phyloP scores from a whole-genome alignment of 2,329 filamentous ascomycete species.

The Plectosphaerella plurivora region DNA sequence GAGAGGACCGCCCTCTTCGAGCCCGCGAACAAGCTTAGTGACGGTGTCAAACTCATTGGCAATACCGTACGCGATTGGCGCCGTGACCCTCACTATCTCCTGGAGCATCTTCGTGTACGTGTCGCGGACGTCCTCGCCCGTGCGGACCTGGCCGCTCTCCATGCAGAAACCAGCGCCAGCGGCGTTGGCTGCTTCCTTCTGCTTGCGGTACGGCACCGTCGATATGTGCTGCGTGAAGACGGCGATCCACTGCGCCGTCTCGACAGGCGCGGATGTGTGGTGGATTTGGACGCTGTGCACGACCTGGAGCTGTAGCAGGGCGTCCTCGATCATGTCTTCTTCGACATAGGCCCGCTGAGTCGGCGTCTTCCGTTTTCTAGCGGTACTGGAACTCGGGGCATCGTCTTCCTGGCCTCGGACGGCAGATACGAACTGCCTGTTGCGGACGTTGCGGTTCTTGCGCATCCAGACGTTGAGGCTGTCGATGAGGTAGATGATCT shows the following conservation, averaged over 20 bases:
- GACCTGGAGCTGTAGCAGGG: constrained; percentile 66
- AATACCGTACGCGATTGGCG: constrained; percentile 68
- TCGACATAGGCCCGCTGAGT: constrained; percentile 48
- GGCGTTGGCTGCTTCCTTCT: constrained; percentile 40
- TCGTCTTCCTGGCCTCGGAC: constrained; percentile 44
- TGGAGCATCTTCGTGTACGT: constrained; percentile 74
- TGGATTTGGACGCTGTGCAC: constrained; percentile 63
- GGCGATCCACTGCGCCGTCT: constrained; percentile 69
- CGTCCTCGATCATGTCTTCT: constrained; percentile 66
- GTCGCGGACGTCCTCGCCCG: constrained; percentile 60
- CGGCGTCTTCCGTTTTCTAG: constrained; percentile 34
- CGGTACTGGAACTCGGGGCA: background rate
- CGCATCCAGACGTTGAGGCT: constrained; percentile 62
- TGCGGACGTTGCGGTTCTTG: constrained; percentile 63
- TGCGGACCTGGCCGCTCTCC: constrained; percentile 70
- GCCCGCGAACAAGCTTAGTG: constrained; percentile 50
- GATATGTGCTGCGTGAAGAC: constrained; percentile 76
- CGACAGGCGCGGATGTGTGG: constrained; percentile 55
- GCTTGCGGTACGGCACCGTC: constrained; percentile 65
- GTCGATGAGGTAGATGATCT: constrained; percentile 68
- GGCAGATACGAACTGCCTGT: constrained; percentile 62
- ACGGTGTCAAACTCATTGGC: constrained; percentile 56
- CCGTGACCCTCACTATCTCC: constrained; percentile 67
- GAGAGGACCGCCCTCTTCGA: constrained; percentile 54
- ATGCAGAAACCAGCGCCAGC: constrained; percentile 68